These are phyloP conservation scores for Aspergillus persii DNA, from an alignment of 2,329 filamentous ascomycete genomes.

Conservation along the genomic window DNA sequence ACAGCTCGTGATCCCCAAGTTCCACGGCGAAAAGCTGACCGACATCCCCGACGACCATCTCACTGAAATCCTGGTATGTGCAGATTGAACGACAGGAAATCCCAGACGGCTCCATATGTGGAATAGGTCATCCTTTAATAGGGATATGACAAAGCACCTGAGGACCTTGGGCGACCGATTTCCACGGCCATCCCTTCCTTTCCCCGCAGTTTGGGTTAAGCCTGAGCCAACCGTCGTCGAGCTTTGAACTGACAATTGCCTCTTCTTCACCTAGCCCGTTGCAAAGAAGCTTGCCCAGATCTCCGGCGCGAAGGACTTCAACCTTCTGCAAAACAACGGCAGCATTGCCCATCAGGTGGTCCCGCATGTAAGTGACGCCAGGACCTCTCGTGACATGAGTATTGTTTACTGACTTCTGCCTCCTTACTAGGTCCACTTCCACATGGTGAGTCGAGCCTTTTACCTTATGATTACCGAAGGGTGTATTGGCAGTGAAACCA, in stretches of 20 bases:
- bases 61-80: constrained; percentile 70
- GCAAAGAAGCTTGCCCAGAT: constrained; percentile 83
- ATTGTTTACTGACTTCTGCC: constrained; percentile 2
- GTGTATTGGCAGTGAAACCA: background rate
- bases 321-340: constrained; percentile 96
- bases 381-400: background rate
- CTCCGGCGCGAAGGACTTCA: constrained; percentile 76
- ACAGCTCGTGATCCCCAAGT: constrained; percentile 93
- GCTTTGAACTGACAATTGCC: constrained; percentile 2
- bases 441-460: constrained; percentile 63
- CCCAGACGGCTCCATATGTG: background rate
- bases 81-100: background rate
- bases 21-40: constrained; percentile 84
- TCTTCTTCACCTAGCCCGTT: constrained; percentile 56
- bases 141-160: constrained; percentile 7
- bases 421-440: constrained; percentile 77
- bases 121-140: background rate
- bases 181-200: background rate
- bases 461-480: background rate
- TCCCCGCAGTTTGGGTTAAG: background rate
- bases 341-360: constrained; percentile 87
- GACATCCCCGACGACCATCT: constrained; percentile 92
- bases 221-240: background rate
- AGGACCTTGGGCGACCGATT: constrained; percentile 24
- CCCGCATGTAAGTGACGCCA: constrained; percentile 67